Evolutionary conservation across 2,329 filamentous ascomycete genomes (phyloP), one percentile per base, ranked within the genome.

Genomic region (Calonectria hongkongensis): DNA sequence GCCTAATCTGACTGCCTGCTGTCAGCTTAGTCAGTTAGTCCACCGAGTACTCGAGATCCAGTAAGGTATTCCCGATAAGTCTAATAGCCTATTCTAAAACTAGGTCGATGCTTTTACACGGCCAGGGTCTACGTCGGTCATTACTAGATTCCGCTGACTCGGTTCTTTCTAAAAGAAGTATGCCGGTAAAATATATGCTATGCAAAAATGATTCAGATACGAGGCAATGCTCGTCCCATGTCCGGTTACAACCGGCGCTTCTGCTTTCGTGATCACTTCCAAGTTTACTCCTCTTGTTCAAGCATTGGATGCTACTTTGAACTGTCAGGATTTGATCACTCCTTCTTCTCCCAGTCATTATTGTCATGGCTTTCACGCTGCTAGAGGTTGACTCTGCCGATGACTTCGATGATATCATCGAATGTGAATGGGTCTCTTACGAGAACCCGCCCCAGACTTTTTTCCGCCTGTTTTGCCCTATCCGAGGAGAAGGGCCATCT

Each of bases 391-490:
- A 77, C 39, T 66, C 62, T 4, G 43, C 68, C 15, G 28, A 64
- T 0, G 77, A 79, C 60, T 79, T 79, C 47, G 65, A 63, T 27
- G 65, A 77, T 27, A 48, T 77, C n/a, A 74, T 79, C n/a, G 69
- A 74, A 7, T 77, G 73, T 2, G 73, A 78, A 67, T 78, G 75
- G 73, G 28, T 45, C 3, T 56, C 73, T 2, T 79, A 77, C 9
- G 74, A 78, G 27, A 69, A 70, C 3, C 73, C 77, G 0, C 51
- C 58, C 9, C 75, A 76, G 16, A 70, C 25, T 0, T 79, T 79
- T 58, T 78, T 74, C 21, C 74, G 77, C 60, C 71, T 79, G 56
- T 77, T 79, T 8, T 79, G 75, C n/a, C 76, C 73, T 0, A 39
- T 79, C 2, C 27, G 30, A 0, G 75, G 69, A 3, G 33, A 73